These are phyloP conservation scores for Chaetomiaceae sp. DNA, from an alignment of 2,329 filamentous ascomycete species.

Conservation along the genomic window DNA sequence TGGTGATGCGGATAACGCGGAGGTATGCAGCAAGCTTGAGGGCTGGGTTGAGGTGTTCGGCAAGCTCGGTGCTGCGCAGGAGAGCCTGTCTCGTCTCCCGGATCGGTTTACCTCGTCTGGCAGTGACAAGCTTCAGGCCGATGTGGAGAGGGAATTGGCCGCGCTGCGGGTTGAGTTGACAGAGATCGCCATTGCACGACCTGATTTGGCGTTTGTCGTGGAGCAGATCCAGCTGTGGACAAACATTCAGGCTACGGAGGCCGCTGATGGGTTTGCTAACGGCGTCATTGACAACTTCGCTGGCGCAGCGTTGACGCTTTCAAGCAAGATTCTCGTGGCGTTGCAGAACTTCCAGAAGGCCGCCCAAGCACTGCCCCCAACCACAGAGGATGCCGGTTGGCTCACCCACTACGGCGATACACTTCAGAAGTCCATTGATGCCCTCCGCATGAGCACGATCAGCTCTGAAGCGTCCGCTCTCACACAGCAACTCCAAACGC, in stretches of 20 bases:
- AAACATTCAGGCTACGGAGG: constrained; percentile 25
- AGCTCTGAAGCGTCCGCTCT: constrained; percentile 35
- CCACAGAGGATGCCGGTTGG: constrained; percentile 58
- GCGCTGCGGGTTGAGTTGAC: constrained; percentile 38
- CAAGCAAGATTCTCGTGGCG: constrained; percentile 71
- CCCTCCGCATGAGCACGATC: constrained; percentile 55
- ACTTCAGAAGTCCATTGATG: constrained; percentile 47
- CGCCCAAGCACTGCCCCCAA: constrained; percentile 47
- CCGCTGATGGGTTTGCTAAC: constrained; percentile 13
- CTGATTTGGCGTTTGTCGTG: constrained; percentile 59
- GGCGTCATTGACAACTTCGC: constrained; percentile 43
- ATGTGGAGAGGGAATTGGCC: constrained; percentile 33
- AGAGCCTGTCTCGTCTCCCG: constrained; percentile 44
- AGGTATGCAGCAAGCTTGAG: constrained; percentile 40
- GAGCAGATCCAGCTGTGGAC: constrained; percentile 63
- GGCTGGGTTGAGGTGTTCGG: constrained; percentile 45
- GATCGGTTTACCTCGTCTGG: constrained; percentile 40
- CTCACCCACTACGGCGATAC: constrained; percentile 50
- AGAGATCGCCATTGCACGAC: constrained; percentile 39
- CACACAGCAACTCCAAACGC: constrained; percentile 31
- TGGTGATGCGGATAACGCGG: constrained; percentile 44
- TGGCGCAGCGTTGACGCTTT: constrained; percentile 53
- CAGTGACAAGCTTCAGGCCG: constrained; percentile 29
- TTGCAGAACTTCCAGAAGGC: constrained; percentile 64
- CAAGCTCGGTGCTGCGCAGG: constrained; percentile 36